phyloP scores from a whole-genome alignment of 1,284 basidiomycete species.

The Pulveroboletus sp. region DNA sequence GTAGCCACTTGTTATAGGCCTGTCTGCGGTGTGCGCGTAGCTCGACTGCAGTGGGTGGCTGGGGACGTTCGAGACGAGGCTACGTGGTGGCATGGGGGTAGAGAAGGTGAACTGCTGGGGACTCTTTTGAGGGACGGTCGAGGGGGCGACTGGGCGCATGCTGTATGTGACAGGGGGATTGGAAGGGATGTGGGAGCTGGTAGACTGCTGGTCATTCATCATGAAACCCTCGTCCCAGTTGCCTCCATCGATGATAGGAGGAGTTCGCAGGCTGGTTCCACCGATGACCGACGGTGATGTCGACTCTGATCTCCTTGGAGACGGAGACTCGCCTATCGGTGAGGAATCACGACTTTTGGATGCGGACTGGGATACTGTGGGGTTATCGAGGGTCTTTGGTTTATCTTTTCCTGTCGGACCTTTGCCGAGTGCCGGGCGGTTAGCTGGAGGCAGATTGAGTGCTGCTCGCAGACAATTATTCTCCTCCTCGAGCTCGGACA shows the following conservation, averaged over 20 bases:
- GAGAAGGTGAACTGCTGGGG: conserved; percentile 40
- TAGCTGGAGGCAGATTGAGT: conserved; percentile 75
- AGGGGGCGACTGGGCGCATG: conserved; percentile 38
- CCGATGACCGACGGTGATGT: conserved; percentile 39
- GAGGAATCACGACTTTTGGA: conserved; percentile 41
- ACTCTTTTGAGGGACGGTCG: conserved; percentile 37
- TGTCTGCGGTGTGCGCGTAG: conserved; percentile 35
- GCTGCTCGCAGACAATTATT: conserved; percentile 76
- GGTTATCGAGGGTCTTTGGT: conserved; percentile 49
- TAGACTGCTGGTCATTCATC: conserved; percentile 49
- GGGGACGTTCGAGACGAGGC: conserved; percentile 33
- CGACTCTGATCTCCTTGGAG: conserved; percentile 39
- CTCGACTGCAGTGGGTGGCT: conserved; percentile 33
- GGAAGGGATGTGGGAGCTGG: conserved; percentile 40
- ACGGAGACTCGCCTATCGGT: conserved; percentile 52
- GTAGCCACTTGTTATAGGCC: conserved; percentile 37
- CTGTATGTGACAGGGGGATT: conserved; percentile 42
- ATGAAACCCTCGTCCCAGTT: conserved; percentile 62
- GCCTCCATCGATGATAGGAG: conserved; percentile 48
- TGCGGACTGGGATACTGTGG: conserved; percentile 33
- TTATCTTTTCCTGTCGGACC: conserved; percentile 84
- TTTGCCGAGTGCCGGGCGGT: conserved; percentile 69
- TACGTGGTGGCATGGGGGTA: conserved; percentile 33
- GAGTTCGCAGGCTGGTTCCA: conserved; percentile 33
- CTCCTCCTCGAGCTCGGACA: conserved; percentile 83